Conservation (phyloP, 129 eudicot genomes). For the Helianthus annuus region HanXRQr2.0-SUNRISE NC_035434.2:120222925-120223424, state of each 20-base stretch:
- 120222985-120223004: constrained; percentile 75
- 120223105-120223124: constrained; percentile 72
- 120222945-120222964: neutral
- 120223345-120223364: neutral
- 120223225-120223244: constrained; percentile 78
- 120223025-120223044: constrained; percentile 77
- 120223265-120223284: constrained; percentile 85
- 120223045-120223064: constrained; percentile 85
- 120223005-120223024: constrained; percentile 79
- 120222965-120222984: constrained; percentile 12
- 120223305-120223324: constrained; percentile 7
- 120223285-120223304: constrained; percentile 97
- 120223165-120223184: neutral
- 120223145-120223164: neutral
- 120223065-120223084: constrained; percentile 91
- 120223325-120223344: neutral
- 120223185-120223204: constrained; percentile 10
- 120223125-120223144: constrained; percentile 18
- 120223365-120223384: constrained; percentile 42
- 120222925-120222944: constrained; percentile 21
- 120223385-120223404: constrained; percentile 90
- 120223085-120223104: constrained; percentile 69
- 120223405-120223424: constrained; percentile 78
- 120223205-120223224: constrained; percentile 4
- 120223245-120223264: constrained; percentile 68